Evolutionary conservation across 768 basidiomycete genomes (phyloP), one percentile per base, ranked within the genome.

Genomic region (Collybia sp.): DNA sequence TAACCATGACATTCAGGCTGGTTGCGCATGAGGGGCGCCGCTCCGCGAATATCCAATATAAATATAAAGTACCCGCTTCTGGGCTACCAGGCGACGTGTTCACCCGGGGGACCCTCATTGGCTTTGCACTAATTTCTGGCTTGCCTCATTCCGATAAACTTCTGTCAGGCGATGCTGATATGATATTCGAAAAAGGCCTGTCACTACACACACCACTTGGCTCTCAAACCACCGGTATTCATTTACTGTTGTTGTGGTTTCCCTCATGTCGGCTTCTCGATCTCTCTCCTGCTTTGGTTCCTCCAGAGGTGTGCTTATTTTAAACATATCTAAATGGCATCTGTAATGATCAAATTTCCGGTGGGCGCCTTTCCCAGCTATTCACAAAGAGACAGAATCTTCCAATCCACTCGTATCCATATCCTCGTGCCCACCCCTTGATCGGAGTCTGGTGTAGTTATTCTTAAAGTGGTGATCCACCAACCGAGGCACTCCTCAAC

Each of bases 71-170:
- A 25, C 43, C 13, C 42, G 39, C 15, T 40, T 30, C 19, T 32
- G 40, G 43, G 38, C 43, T 50, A 43, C 13, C 8, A 36, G 46
- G 46, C 47, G 38, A 30, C 41, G 45, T 35, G 45, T 18, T 32
- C 33, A 30, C 38, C 15, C 32, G 10, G 41, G 37, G 19, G 16
- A 48, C 36, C 47, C 13, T 44, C n/a, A n/a, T 13, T 25, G 8
- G 19, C 40, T 40, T 36, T 40, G 32, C 35, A 25, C 49, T 45
- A 41, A 38, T 42, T 44, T 53, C 51, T 42, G 43, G 47, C 42
- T 36, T 18, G 45, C 53, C 54, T 53, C 53, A 41, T 55, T 48
- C 45, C 42, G 40, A 58, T 54, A 49, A 40, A 46, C 44, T 56
- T 56, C 37, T 45, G 45, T 13, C 45, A 37, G 38, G 46, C 48